Base-by-base conservation (phyloP, 768 basidiomycete species). In the Lyophyllum semitale region DNA sequence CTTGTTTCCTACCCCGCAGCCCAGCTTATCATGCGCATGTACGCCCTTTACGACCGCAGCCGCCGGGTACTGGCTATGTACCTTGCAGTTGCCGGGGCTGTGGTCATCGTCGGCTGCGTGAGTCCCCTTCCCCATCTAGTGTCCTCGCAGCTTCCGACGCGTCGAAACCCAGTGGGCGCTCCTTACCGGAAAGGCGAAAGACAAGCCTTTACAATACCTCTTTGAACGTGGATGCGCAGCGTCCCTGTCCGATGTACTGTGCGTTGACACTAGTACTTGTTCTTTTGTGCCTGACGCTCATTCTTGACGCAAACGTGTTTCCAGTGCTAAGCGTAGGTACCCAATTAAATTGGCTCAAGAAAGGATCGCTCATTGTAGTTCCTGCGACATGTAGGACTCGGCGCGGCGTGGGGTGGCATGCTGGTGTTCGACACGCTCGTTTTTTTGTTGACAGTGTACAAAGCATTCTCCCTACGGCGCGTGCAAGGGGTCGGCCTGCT, bases 21-120 rank as follows among this genome's bases (percentile, higher is more conserved):
- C n/a, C 59, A 71, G 38, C 65, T 77, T 44, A 73, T 76, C 7
- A 76, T 79, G 67, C 71, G 78, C 8, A 76, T 71, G 45, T 75
- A 75, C 51, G 78, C 78, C 8, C 61, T 80, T 6, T 80, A 76
- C 52, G 69, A 68, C n/a, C 68, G 72, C 9, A 73, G 60, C 26
- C 61, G 61, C 15, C 55, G 42, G 11, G 65, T 78, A 30, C 62
- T 77, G 11, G 60, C 53, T 0, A 53, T 73, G 8, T 70, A 62
- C 25, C 11, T 73, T n/a, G 43, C 46, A n/a, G 56, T 73, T 6
- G 62, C 70, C 0, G 23, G 61, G 8, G 53, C 50, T 12, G 65
- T 60, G 0, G 58, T 73, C 32, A 54, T 51, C 1, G 56, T 75
- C 48, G 72, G 68, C n/a, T 66, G 68, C 23, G 75, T 76, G 52